Evolutionary conservation across 2,329 filamentous ascomycete species (phyloP).

Genomic region (Neoscytalidium dimidiatum): DNA sequence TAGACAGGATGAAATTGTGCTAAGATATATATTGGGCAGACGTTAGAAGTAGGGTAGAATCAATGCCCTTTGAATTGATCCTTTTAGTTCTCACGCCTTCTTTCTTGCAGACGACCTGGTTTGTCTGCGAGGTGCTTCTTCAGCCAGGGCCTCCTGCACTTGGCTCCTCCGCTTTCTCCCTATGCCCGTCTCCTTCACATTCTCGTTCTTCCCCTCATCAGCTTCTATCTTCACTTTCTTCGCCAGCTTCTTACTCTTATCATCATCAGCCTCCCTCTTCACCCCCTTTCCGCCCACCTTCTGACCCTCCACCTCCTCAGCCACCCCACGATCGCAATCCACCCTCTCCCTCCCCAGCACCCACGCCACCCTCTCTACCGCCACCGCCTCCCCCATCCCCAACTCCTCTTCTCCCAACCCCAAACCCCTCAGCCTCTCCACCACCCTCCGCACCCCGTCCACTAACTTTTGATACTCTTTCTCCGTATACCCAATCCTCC

Average conservation of each 20-base stretch:
- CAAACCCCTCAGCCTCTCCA: slow-evolving; percentile 68
- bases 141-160: slow-evolving; percentile 21
- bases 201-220: not conserved
- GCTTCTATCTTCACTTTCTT: not conserved
- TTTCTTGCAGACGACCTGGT: not conserved
- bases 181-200: not conserved
- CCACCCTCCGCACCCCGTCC: slow-evolving; percentile 43
- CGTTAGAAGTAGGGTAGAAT: too few relatives aligned
- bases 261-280: not conserved
- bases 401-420: slow-evolving; percentile 52
- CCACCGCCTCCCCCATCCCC: slow-evolving; percentile 57
- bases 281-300: not conserved
- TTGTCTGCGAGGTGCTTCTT: slow-evolving; percentile 30
- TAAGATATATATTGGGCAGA: too few relatives aligned
- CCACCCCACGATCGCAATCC: slow-evolving; percentile 26
- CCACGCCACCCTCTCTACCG: slow-evolving; percentile 71
- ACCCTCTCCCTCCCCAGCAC: slow-evolving; percentile 57
- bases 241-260: not conserved
- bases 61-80: too few relatives aligned
- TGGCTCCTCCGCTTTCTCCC: slow-evolving; percentile 19
- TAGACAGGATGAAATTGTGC: too few relatives aligned
- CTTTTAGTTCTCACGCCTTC: not conserved
- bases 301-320: not conserved
- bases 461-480: slow-evolving; percentile 68
- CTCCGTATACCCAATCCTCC: slow-evolving; percentile 66